Evolutionary conservation across 2,329 filamentous ascomycete species (phyloP).

Genomic region (Cercospora berteroae): DNA sequence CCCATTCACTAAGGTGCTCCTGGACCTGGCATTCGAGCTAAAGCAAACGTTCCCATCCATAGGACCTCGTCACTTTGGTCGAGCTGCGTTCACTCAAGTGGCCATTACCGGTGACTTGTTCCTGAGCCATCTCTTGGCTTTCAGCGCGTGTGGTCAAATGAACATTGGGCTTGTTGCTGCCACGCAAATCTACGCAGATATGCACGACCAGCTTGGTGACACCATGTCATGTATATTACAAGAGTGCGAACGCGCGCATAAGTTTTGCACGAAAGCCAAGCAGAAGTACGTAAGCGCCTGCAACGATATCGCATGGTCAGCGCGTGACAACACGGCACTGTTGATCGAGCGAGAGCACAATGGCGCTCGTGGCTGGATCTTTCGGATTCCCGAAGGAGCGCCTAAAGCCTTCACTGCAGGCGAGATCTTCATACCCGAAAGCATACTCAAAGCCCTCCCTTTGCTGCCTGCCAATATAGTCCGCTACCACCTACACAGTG

Average conservation of each 20-base stretch:
- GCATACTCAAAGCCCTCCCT: background rate
- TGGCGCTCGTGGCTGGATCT: background rate
- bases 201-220: background rate
- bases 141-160: background rate
- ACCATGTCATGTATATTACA: background rate
- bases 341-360: background rate
- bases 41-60: background rate
- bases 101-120: background rate
- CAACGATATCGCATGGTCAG: background rate
- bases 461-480: background rate
- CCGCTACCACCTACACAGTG: background rate
- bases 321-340: background rate
- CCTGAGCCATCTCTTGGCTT: background rate
- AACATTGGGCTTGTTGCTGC: background rate
- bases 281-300: background rate
- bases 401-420: background rate
- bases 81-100: background rate
- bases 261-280: background rate
- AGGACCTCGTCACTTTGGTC: background rate
- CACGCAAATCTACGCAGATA: slow-evolving; percentile 7
- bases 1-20: background rate
- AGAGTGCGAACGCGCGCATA: background rate
- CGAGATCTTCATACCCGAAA: background rate
- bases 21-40: background rate
- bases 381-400: background rate